phyloP scores from a whole-genome alignment of 2,329 filamentous ascomycete genomes.

The Ophiosphaerella herpotricha region DNA sequence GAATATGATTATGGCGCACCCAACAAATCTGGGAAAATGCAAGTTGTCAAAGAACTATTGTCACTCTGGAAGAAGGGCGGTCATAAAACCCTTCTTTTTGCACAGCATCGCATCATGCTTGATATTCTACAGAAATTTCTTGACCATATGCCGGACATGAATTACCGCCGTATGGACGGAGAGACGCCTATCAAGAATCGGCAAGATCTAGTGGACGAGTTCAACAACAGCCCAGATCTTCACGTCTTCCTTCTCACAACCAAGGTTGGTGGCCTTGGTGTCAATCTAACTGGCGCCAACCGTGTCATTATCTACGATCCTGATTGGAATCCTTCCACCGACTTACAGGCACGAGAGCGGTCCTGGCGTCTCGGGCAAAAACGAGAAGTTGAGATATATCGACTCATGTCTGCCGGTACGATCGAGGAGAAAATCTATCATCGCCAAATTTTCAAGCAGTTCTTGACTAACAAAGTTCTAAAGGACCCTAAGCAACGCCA shows the following conservation, averaged over 20 bases:
- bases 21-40: slow-evolving; percentile 90
- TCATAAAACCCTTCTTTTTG: slow-evolving; percentile 92
- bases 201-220: slow-evolving; percentile 89
- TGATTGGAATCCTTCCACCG: slow-evolving; percentile 97
- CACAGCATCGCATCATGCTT: slow-evolving; percentile 92
- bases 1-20: slow-evolving; percentile 79
- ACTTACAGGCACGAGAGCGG: slow-evolving; percentile 90
- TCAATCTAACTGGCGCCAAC: slow-evolving; percentile 93
- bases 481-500: slow-evolving; percentile 93
- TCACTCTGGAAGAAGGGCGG: slow-evolving; percentile 90
- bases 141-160: slow-evolving; percentile 67
- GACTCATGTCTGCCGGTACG: slow-evolving; percentile 96
- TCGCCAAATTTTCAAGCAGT: slow-evolving; percentile 97
- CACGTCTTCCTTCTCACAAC: slow-evolving; percentile 94
- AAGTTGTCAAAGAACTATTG: slow-evolving; percentile 85
- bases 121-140: slow-evolving; percentile 90
- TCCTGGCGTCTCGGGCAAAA: slow-evolving; percentile 97
- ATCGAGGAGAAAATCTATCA: slow-evolving; percentile 99
- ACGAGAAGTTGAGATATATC: slow-evolving; percentile 91
- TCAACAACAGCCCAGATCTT: slow-evolving; percentile 79
- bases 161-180: slow-evolving; percentile 90
- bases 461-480: slow-evolving; percentile 93
- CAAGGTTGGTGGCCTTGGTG: slow-evolving; percentile 89
- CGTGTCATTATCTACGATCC: slow-evolving; percentile 98
- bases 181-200: slow-evolving; percentile 84